A percentile compares a stretch with the other conserved stretches of the same genome.
Conservation (phyloP, 345 rosid species). For the Heritiera fomes region DNA sequence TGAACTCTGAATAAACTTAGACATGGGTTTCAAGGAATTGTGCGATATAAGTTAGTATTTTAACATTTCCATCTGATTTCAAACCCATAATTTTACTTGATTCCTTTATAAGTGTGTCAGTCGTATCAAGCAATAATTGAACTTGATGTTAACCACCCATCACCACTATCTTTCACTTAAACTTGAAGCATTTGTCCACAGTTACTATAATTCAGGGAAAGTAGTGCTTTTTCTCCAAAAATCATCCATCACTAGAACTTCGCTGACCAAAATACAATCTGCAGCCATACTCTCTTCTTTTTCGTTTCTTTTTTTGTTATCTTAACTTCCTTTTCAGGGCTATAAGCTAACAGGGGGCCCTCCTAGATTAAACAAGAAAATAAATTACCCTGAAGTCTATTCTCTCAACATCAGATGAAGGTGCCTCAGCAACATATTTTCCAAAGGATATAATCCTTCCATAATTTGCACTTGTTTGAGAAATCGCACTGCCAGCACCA, state of each 20-base stretch:
- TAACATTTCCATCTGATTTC: background rate
- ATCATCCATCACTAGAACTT: background rate
- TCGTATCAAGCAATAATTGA: background rate
- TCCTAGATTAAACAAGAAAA: background rate
- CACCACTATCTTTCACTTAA: background rate
- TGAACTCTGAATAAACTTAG: background rate
- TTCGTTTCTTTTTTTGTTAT: background rate
- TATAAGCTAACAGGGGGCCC: background rate
- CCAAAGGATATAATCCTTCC: conserved; percentile 94
- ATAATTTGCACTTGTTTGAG: conserved; percentile 50
- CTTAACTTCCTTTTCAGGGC: background rate
- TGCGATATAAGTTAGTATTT: background rate
- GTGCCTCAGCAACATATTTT: conserved; percentile 71
- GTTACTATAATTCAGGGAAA: background rate
- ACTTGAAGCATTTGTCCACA: background rate
- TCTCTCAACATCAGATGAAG: conserved; percentile 59
- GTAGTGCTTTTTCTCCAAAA: background rate
- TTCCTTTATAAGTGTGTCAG: background rate
- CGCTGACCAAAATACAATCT: background rate
- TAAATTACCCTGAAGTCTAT: conserved; percentile 79
- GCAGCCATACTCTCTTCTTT: background rate
- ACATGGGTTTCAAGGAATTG: background rate
- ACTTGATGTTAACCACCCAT: background rate
- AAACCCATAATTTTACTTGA: background rate
- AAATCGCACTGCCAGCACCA: conserved; percentile 33